Percentiles rank a stretch among this genome's conserved stretches.
Evolutionary conservation across 179 eudicot species (phyloP).

Genomic region (Beta macrorhiza): DNA sequence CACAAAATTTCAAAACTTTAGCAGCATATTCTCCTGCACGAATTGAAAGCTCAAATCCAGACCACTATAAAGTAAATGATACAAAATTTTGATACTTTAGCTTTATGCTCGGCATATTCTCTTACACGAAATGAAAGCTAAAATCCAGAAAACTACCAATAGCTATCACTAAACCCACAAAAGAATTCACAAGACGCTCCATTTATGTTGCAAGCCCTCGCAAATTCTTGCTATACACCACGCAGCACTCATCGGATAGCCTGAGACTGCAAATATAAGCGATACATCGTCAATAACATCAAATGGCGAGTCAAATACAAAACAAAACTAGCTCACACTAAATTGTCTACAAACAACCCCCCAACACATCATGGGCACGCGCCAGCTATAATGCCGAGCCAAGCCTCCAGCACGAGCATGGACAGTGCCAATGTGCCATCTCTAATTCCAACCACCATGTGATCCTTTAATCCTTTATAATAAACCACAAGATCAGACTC

Average conservation of each 20-base stretch:
- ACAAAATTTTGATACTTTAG: conserved; percentile 11
- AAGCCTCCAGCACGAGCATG: too few species aligned
- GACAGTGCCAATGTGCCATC: too few species aligned
- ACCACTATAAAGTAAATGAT: not conserved
- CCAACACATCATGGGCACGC: not conserved
- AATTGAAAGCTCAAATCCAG: too few species aligned
- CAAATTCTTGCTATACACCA: conserved; percentile 73
- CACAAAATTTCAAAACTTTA: too few species aligned
- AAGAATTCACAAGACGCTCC: conserved; percentile 50
- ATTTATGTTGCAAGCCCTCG: conserved; percentile 60
- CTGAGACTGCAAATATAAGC: conserved; percentile 63
- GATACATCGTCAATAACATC: conserved; percentile 14
- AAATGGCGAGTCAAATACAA: not conserved
- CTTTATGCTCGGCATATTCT: not conserved
- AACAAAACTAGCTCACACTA: not conserved
- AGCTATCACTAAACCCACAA: conserved; percentile 2
- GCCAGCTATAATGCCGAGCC: too few species aligned
- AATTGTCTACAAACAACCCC: not conserved
- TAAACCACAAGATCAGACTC: too few species aligned
- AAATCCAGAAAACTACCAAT: not conserved
- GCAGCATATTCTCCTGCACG: too few species aligned
- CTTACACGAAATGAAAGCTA: not conserved
- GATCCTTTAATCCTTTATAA: too few species aligned
- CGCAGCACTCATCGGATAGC: conserved; percentile 86
- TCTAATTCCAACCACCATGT: too few species aligned